These are phyloP conservation scores for Comarum palustre DNA, from an alignment of 306 rosid genomes.

Conservation along the genomic window DNA sequence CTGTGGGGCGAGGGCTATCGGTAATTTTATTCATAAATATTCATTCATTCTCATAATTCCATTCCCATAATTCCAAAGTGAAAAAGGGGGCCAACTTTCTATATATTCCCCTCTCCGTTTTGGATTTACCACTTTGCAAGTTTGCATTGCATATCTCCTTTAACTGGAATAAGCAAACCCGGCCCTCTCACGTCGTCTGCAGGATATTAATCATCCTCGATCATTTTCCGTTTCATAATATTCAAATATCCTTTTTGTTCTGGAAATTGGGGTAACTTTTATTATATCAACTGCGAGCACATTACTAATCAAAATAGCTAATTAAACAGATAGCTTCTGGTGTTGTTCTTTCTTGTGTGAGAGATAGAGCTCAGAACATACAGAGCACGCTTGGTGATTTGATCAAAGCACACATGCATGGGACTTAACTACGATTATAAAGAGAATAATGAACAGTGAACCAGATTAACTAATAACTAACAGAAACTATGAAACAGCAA, in stretches of 20 bases:
- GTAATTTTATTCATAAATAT: background rate
- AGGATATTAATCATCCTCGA: conserved; percentile 21
- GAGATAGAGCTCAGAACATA: conserved; percentile 17
- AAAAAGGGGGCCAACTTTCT: conserved; percentile 78
- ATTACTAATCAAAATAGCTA: background rate
- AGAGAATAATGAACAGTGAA: conserved; percentile 13
- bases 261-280: too few species aligned
- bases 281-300: background rate
- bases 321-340: background rate
- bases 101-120: conserved; percentile 47
- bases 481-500: conserved; percentile 6
- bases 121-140: conserved; percentile 43
- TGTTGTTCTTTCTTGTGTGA: conserved; percentile 15
- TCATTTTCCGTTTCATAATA: background rate
- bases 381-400: conserved; percentile 60
- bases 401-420: conserved; percentile 39
- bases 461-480: conserved; percentile 4
- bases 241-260: background rate
- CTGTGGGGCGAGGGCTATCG: conserved; percentile 35
- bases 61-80: conserved; percentile 37
- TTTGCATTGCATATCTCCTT: conserved; percentile 71
- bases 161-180: conserved; percentile 47
- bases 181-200: conserved; percentile 31
- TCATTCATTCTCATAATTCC: background rate
- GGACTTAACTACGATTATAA: conserved; percentile 25